A percentile compares a stretch with the other conserved stretches of the same genome.
These are phyloP conservation scores for Naganishia sp. DNA, from an alignment of 1,284 basidiomycete genomes.

Conservation along the genomic window DNA sequence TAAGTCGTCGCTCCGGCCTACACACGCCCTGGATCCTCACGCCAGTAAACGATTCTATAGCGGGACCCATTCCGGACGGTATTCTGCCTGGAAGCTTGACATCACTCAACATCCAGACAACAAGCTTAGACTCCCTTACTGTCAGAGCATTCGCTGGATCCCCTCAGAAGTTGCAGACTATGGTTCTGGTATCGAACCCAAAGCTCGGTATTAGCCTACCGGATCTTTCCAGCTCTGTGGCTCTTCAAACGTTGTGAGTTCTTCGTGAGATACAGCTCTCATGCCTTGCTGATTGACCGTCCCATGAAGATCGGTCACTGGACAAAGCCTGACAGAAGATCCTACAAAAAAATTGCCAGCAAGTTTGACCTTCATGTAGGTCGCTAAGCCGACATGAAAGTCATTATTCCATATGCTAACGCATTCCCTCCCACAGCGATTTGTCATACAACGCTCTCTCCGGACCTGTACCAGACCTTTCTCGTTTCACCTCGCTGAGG, in stretches of 20 bases:
- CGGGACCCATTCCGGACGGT: conserved; percentile 37
- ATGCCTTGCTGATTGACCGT: conserved; percentile 29
- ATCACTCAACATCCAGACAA: conserved; percentile 46
- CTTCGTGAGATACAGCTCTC: background rate
- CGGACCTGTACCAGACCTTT: conserved; percentile 42
- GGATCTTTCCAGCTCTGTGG: conserved; percentile 36
- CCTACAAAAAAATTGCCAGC: conserved; percentile 28
- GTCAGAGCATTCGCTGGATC: conserved; percentile 36
- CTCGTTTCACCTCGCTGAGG: conserved; percentile 37
- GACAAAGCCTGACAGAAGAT: conserved; percentile 37
- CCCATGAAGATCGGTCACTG: conserved; percentile 29
- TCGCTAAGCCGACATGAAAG: background rate
- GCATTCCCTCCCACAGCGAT: conserved; percentile 37
- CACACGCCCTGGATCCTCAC: conserved; percentile 4
- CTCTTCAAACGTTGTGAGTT: conserved; percentile 45
- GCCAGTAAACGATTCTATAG: background rate
- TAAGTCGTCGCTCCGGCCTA: conserved; percentile 34
- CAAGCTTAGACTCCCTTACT: conserved; percentile 43
- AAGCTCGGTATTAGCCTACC: conserved; percentile 46
- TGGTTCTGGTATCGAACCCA: conserved; percentile 45
- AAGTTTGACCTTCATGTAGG: conserved; percentile 47
- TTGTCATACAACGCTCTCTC: conserved; percentile 47
- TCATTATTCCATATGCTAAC: background rate
- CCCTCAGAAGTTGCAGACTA: conserved; percentile 36
- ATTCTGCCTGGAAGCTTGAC: conserved; percentile 40